Evolutionary conservation across 1,284 basidiomycete genomes (phyloP), one percentile per base, ranked within the genome.

Genomic region (Phaffia rhodozyma): DNA sequence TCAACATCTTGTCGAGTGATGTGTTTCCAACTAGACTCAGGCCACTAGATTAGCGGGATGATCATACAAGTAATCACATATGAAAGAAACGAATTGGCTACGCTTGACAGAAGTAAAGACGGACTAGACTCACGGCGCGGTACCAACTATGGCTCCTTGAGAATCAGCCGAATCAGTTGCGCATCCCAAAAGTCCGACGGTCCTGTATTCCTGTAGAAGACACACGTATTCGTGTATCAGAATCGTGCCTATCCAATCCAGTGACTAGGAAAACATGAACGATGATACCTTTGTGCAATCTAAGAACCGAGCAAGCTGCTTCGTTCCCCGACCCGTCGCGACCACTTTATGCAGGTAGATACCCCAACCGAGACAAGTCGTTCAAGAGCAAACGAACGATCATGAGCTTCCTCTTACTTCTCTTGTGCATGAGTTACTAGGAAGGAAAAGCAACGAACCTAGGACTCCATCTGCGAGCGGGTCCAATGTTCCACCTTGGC

Each of bases 131-230:
- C 13, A 43, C 11, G 86, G 83, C 30, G 87, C 86, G 59, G 83
- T 79, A 61, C 86, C 81, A 61, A 93, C 82, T 61, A 85, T 80
- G 23, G 84, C 80, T 32, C 91, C 91, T 70, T 96, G 84, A 67
- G 86, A 86, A 73, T 99, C 96, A 75, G 96, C 97, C 1, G 88
- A 86, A 69, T 97, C 92, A 3, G 96, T 98, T 72, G 94, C 86
- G 69, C 89, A 91, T 5, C 96, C 96, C 2, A 99, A 81, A 9
- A 99, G 76, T 67, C 90, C 94, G 1, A 87, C 93, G 27, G 91
- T 87, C 63, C 82, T 82, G 74, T 99, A 99, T 77, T 93, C 89
- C 89, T 94, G 71, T 0, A 30, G n/a, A 20, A 21, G 23, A 49
- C 3, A 20, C 16, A 25, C 18, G n/a, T 11, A 9, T n/a, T n/a